Conservation (phyloP, 352 stramenopile genomes). For the Ochromonadaceae sp. region DNA sequence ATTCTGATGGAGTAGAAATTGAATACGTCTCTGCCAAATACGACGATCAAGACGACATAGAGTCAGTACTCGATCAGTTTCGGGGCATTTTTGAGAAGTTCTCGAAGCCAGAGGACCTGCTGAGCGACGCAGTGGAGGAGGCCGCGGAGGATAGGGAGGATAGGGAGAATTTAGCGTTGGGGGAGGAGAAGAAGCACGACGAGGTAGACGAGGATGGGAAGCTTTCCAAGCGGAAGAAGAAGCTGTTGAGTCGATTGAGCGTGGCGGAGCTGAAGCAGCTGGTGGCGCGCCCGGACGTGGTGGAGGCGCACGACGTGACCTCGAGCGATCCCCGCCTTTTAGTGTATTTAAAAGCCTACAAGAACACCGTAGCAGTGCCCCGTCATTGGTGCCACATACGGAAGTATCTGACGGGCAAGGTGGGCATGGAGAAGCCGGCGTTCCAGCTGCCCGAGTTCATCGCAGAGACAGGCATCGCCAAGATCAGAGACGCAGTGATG, state of each 20-base stretch:
- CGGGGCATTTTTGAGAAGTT: too few species aligned
- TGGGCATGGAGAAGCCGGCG: conserved; percentile 84
- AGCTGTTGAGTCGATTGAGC: conserved; percentile 73
- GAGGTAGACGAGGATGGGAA: conserved; percentile 14
- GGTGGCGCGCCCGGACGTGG: conserved; percentile 45
- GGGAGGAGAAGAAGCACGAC: not conserved
- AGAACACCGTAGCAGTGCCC: conserved; percentile 87
- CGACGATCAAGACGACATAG: too few species aligned
- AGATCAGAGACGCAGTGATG: conserved; percentile 31
- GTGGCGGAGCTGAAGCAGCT: conserved; percentile 91
- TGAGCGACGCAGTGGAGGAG: conserved; percentile 8
- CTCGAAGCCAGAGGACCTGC: conserved; percentile 5
- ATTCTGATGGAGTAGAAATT: conserved; percentile 41
- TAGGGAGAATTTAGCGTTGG: conserved; percentile 9
- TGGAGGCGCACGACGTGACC: conserved; percentile 92
- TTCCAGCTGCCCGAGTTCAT: conserved; percentile 94
- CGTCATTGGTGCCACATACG: conserved; percentile 92
- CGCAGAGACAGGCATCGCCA: conserved; percentile 68
- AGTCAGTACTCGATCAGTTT: too few species aligned
- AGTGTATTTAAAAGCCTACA: conserved; percentile 82
- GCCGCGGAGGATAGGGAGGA: conserved; percentile 16
- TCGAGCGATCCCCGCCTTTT: conserved; percentile 82
- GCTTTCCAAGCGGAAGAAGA: conserved; percentile 76
- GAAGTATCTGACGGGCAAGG: conserved; percentile 92
- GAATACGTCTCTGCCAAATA: conserved; percentile 70